These are phyloP conservation scores for Rhodotorula sp. DNA, from an alignment of 1,284 basidiomycete species.

Conservation along the genomic window DNA sequence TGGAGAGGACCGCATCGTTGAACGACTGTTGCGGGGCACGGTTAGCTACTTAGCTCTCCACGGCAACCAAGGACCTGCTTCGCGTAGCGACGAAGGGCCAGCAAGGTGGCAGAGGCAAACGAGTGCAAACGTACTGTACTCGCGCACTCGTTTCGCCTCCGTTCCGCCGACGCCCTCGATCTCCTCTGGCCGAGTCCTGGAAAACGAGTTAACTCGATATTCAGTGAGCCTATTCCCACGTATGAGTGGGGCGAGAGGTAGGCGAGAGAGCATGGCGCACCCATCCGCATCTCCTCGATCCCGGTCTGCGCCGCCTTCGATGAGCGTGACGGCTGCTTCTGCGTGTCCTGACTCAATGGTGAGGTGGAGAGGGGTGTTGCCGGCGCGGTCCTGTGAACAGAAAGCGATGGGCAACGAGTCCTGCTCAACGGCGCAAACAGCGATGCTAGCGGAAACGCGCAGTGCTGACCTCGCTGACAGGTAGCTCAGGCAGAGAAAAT, in stretches of 20 bases:
- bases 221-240: background rate
- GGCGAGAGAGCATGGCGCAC: conserved; percentile 3
- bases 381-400: conserved; percentile 51
- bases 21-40: background rate
- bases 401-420: background rate
- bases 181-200: conserved; percentile 59
- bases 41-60: background rate
- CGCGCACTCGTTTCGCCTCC: conserved; percentile 73
- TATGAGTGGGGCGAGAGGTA: background rate
- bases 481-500: too few relatives aligned
- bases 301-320: conserved; percentile 90
- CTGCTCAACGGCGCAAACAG: background rate
- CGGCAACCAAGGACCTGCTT: too few relatives aligned
- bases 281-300: conserved; percentile 62
- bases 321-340: conserved; percentile 78
- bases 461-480: too few relatives aligned
- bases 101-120: background rate
- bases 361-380: conserved; percentile 92
- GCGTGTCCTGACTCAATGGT: conserved; percentile 93
- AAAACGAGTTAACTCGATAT: background rate
- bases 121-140: conserved; percentile 53
- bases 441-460: too few relatives aligned
- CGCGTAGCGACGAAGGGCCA: background rate
- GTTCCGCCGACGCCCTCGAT: conserved; percentile 79
- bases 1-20: conserved; percentile 35